phyloP scores from a whole-genome alignment of 768 basidiomycete species.

The Mycena galericulata region DNA sequence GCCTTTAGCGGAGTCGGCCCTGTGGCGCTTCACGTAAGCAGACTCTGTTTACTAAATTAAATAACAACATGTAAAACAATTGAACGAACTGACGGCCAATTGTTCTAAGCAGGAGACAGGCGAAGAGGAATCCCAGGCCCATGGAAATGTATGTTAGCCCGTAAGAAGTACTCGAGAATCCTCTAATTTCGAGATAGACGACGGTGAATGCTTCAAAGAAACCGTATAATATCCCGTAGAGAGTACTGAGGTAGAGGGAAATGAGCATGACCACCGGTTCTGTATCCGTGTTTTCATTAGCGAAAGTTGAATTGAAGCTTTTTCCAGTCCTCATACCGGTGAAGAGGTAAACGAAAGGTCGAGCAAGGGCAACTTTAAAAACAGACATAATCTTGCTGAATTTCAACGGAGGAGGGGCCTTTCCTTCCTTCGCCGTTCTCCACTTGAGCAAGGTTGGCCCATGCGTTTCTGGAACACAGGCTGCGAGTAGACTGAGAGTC shows the following conservation, averaged over 20 bases:
- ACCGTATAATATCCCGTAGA: constrained; percentile 33
- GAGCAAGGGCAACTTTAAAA: constrained; percentile 17
- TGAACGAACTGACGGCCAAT: constrained; percentile 21
- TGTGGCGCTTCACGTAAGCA: constrained; percentile 16
- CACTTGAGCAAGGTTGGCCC: constrained; percentile 31
- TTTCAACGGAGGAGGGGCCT: constrained; percentile 2
- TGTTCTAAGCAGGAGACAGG: constrained; percentile 15
- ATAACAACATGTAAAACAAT: background rate
- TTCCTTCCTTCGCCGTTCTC: constrained; percentile 19
- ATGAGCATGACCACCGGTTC: constrained; percentile 36
- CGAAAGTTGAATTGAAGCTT: too few species aligned
- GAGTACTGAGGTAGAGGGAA: constrained; percentile 28
- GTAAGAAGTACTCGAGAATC: constrained; percentile 25
- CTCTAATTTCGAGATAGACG: constrained; percentile 30
- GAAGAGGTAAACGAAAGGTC: constrained; percentile 31
- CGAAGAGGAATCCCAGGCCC: constrained; percentile 28
- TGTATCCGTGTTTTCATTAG: background rate
- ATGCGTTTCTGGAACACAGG: constrained; percentile 30
- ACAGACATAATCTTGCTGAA: constrained; percentile 19
- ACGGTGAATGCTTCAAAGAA: constrained; percentile 33
- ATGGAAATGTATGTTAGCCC: constrained; percentile 33
- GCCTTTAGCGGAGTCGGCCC: constrained; percentile 8
- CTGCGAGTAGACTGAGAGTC: constrained; percentile 27
- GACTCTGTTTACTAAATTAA: constrained; percentile 10
- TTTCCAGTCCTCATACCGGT: constrained; percentile 13